phyloP scores from a whole-genome alignment of 2,329 filamentous ascomycete genomes.

The Clarireedia monteithiana region DNA sequence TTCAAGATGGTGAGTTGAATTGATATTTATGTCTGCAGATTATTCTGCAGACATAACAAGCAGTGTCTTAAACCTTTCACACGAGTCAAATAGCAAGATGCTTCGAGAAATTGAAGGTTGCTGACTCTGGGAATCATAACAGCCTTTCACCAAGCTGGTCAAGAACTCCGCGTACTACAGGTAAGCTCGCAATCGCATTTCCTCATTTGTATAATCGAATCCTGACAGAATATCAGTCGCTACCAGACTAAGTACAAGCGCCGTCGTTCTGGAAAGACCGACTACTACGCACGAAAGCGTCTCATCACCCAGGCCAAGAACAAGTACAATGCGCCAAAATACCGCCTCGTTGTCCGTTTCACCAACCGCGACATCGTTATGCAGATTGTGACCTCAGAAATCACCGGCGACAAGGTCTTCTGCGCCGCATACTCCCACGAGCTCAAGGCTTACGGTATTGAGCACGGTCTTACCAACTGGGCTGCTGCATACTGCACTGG shows the following conservation, averaged over 20 bases:
- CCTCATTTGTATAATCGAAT: slow-evolving; percentile 21
- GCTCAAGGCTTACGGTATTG: slow-evolving; percentile 94
- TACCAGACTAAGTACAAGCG: slow-evolving; percentile 99
- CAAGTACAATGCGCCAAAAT: slow-evolving; percentile 99
- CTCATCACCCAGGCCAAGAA: slow-evolving; percentile 99
- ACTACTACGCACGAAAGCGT: slow-evolving; percentile 99
- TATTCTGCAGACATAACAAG: slow-evolving; percentile 7
- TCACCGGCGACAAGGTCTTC: slow-evolving; percentile 97
- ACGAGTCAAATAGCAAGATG: slow-evolving; percentile 78
- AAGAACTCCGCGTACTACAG: slow-evolving; percentile 99
- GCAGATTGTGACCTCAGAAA: slow-evolving; percentile 95
- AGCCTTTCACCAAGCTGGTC: slow-evolving; percentile 89
- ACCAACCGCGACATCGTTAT: slow-evolving; percentile 99
- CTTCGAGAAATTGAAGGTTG: slow-evolving; percentile 99
- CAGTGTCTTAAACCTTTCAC: slow-evolving; percentile 20
- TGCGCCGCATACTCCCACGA: slow-evolving; percentile 90
- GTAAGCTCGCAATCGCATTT: slow-evolving; percentile 45
- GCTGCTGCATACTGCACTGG: slow-evolving; percentile 93
- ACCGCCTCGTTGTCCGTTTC: slow-evolving; percentile 98
- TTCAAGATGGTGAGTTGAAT: slow-evolving; percentile 63
- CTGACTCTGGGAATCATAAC: slow-evolving; percentile 70
- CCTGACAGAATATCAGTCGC: slow-evolving; percentile 51
- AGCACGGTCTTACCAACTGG: slow-evolving; percentile 99
- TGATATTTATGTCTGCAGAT: slow-evolving; percentile 7
- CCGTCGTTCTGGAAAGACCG: slow-evolving; percentile 93